A percentile compares a stretch with the other conserved stretches of the same genome.
phyloP scores from a whole-genome alignment of 768 basidiomycete species.

The Pleurotus cornucopiae region DNA sequence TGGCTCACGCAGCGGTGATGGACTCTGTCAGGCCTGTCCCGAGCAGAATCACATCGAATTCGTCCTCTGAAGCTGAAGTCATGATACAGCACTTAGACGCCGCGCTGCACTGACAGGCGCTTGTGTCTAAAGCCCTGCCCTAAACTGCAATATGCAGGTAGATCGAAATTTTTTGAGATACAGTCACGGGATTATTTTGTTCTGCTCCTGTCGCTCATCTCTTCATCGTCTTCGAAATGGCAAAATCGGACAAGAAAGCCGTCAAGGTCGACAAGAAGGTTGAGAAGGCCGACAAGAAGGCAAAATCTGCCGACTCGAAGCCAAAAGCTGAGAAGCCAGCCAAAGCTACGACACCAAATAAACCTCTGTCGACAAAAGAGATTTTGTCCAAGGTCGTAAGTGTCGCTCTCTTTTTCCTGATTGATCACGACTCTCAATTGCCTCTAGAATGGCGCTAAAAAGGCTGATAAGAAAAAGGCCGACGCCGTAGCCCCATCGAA shows the following conservation, averaged over 20 bases:
- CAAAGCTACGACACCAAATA: constrained; percentile 20
- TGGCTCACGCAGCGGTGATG: constrained; percentile 81
- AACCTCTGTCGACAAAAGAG: constrained; percentile 20
- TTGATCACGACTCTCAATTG: too few relatives aligned
- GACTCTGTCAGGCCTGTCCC: constrained; percentile 85
- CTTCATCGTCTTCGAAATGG: constrained; percentile 30
- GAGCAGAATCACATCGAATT: constrained; percentile 65
- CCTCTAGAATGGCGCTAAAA: too few relatives aligned
- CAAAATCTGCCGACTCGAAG: constrained; percentile 28
- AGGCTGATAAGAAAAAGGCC: neutral
- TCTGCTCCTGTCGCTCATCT: constrained; percentile 7
- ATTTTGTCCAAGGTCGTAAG: constrained; percentile 5
- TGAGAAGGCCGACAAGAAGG: constrained; percentile 27
- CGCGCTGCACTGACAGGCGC: neutral
- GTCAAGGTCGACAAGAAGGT: constrained; percentile 32
- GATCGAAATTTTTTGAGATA: constrained; percentile 4
- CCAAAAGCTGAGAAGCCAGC: constrained; percentile 19
- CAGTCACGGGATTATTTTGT: neutral
- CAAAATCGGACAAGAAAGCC: constrained; percentile 45
- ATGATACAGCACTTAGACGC: neutral
- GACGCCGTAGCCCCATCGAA: constrained; percentile 6
- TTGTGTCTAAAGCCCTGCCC: neutral
- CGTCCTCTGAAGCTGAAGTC: constrained; percentile 16
- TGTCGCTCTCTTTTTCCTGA: neutral
- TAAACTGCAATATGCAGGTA: neutral